Conservation (phyloP, 2,329 filamentous ascomycete genomes). For the Spiromastix sp. region DNA sequence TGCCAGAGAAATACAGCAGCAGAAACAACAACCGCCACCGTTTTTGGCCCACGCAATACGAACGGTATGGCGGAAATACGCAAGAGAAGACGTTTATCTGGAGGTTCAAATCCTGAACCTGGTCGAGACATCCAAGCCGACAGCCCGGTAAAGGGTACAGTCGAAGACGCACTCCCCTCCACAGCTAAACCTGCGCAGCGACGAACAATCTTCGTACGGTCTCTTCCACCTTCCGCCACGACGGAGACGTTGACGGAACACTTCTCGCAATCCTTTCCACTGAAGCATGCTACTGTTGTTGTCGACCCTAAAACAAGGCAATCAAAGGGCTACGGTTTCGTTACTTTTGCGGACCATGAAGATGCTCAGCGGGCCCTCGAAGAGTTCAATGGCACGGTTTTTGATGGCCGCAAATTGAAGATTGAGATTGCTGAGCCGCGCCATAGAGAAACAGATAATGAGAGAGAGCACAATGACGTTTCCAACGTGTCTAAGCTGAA, state of each 20-base stretch:
- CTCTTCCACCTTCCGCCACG: slow-evolving; percentile 66
- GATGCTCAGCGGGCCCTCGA: slow-evolving; percentile 74
- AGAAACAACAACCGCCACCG: too few species aligned
- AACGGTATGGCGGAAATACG: slow-evolving; percentile 22
- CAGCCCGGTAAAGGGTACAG: too few species aligned
- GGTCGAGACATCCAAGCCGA: slow-evolving; percentile 17
- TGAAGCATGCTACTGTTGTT: slow-evolving; percentile 94
- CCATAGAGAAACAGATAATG: slow-evolving; percentile 54
- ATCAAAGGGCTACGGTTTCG: slow-evolving; percentile 90
- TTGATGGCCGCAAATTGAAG: slow-evolving; percentile 71
- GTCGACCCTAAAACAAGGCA: slow-evolving; percentile 73
- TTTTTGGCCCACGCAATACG: too few species aligned
- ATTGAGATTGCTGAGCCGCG: slow-evolving; percentile 83
- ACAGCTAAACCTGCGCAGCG: slow-evolving; percentile 22
- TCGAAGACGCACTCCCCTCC: slow-evolving; percentile 9
- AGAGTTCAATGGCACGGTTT: slow-evolving; percentile 66
- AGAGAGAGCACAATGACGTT: slow-evolving; percentile 31
- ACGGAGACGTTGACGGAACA: slow-evolving; percentile 73
- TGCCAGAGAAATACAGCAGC: too few species aligned
- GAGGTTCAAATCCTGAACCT: too few species aligned
- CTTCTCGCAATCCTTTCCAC: slow-evolving; percentile 87
- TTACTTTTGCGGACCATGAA: slow-evolving; percentile 89
- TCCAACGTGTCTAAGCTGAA: slow-evolving; percentile 28
- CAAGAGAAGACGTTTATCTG: slow-evolving; percentile 28
- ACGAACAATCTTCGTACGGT: slow-evolving; percentile 81